Base-by-base conservation (phyloP, 2,329 filamentous ascomycete genomes). In the Hawksworthiomyces lignivorus region DNA sequence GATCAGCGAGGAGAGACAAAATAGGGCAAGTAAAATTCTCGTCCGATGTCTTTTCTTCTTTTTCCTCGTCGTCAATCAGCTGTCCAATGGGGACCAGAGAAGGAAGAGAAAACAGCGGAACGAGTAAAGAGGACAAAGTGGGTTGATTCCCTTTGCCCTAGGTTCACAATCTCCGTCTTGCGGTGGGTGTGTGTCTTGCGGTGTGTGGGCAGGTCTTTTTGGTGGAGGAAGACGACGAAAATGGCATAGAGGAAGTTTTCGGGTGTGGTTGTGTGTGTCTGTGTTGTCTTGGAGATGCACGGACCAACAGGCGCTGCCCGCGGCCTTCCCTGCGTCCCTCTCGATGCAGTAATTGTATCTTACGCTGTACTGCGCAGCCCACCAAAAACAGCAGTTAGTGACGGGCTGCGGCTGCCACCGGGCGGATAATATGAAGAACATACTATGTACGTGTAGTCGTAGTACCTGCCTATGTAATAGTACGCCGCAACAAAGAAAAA, bases 271-370 rank as follows among this genome's bases (percentile, higher is more conserved):
- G 19, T 43, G 44, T 8, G 30, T 17, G 14, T 21, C 10, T 14
- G 33, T 46, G 47, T 52, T 49, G 50, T 50, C 50, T 50, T 49
- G 48, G 50, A 45, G 50, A 52, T 49, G 47, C 50, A 52, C 49
- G 48, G 49, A 32, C 47, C 50, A 52, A 26, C 8, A 8, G 24
- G 24, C 12, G 8, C 8, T 26, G 8, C 12, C 24, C 8, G 24
- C 8, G 2, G 8, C 24, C 24, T 26, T 26, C 12, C 12, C 12
- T 8, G 24, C 24, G 24, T 12, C 24, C 24, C 24, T 26, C 8
- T 26, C 8, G 8, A 26, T 26, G 24, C 24, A 26, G 24, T 12
- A n/a, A n/a, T n/a, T n/a, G n/a, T 26, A 12, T 26, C 2, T 26
- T 26, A 26, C 24, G 24, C 24, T 12, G 24, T 26, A 26, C 24